phyloP scores from a whole-genome alignment of 306 rosid genomes.

The Castanospermum australe region DNA sequence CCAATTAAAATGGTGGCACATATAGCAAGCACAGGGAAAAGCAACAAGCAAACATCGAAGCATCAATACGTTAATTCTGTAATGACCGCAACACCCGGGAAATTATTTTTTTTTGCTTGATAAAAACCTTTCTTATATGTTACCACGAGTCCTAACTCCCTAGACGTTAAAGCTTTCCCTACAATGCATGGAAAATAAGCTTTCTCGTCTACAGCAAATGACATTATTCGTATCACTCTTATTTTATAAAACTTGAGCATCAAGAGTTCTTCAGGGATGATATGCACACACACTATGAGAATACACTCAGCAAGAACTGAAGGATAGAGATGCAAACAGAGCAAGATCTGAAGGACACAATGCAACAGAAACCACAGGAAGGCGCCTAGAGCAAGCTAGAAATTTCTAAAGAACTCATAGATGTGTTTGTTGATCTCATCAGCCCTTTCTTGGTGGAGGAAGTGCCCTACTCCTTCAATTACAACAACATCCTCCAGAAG shows the following conservation, averaged over 20 bases:
- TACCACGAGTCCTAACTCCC: background rate
- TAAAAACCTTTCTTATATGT: background rate
- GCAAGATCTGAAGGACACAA: background rate
- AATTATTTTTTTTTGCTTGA: background rate
- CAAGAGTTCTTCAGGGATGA: background rate
- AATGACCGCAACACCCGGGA: background rate
- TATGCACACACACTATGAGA: background rate
- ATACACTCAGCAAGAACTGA: background rate
- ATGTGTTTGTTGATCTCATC: constrained; percentile 65
- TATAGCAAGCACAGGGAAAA: no score
- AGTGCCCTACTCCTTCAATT: constrained; percentile 77
- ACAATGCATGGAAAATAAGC: background rate
- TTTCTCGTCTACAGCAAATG: background rate
- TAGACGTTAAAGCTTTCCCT: no score
- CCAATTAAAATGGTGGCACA: background rate
- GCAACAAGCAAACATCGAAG: background rate
- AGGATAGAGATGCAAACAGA: background rate
- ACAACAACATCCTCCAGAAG: constrained; percentile 66
- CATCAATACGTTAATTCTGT: background rate
- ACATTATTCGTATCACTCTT: background rate
- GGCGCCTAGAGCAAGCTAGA: background rate
- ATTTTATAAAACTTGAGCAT: background rate
- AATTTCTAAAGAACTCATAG: constrained; percentile 54
- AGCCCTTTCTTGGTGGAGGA: constrained; percentile 62
- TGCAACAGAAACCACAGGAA: background rate